Evolutionary conservation across 2,329 filamentous ascomycete genomes (phyloP), one percentile per base, ranked within the genome.

Genomic region (Diaporthe ampelina): DNA sequence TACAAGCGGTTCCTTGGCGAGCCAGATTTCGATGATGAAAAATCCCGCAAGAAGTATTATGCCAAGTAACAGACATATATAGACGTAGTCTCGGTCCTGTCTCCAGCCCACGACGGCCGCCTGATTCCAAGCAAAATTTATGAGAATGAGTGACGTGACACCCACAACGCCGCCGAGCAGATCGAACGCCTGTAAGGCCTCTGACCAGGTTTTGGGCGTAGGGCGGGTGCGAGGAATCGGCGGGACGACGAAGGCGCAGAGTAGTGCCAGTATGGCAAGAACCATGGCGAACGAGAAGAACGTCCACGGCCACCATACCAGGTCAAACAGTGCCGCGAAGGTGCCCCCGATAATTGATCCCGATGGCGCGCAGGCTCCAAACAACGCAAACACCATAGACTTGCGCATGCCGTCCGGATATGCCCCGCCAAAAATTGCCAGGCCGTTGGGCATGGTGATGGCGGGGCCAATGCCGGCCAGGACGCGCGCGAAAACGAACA

Each of bases 61-160:
- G 4, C 89, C 89, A 19, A 91, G 72, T 70, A 90, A 86, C 15
- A 91, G 82, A 8, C 86, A 78, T 2, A 86, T 80, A 77, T 87
- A 88, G 54, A 89, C 84, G 76, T 90, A 90, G 0, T 86, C 81
- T 32, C 82, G 80, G 11, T 80, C 71, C 89, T 35, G 32, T 35
- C 32, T 35, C 32, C 89, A 91, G 1, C 88, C 87, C 17, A 86
- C 86, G 1, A 87, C 81, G 0, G 86, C 85, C 1, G 86, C 89
- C 78, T 91, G 88, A 77, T 91, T 91, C 88, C 88, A 91, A 3
- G 88, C 86, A 73, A 91, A 86, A 78, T 91, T 91, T 78, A 91
- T 81, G 10, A 91, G 80, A 1, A 90, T 83, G 45, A 91, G 82
- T 1, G 84, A 87, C 0, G 83, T 81, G 43, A 91, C 84, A 4